Evolutionary conservation across 768 basidiomycete species (phyloP).

Genomic region (Cystobasidium tubakii): DNA sequence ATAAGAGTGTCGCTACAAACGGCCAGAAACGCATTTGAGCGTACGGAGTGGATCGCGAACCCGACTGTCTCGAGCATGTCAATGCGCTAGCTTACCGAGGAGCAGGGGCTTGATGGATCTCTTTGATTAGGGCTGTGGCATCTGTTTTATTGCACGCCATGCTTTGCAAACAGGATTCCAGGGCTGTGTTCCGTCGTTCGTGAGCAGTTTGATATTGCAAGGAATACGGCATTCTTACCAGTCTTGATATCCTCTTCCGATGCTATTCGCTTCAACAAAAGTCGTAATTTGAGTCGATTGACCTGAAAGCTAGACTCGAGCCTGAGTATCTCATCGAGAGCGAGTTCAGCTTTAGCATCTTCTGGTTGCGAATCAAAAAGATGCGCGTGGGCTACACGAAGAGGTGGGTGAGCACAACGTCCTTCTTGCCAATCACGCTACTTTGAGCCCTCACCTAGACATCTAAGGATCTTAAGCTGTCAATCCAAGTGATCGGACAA

Average conservation of each 20-base stretch:
- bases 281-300: background rate
- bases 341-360: background rate
- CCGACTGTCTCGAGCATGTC: too few relatives aligned
- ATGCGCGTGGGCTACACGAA: background rate
- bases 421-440: background rate
- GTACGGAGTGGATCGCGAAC: too few relatives aligned
- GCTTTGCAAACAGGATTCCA: background rate
- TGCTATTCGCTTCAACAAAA: background rate
- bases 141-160: background rate
- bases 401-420: background rate
- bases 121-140: background rate
- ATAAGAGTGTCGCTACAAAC: background rate
- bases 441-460: background rate
- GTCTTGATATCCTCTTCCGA: background rate
- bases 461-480: constrained; percentile 8
- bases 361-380: background rate
- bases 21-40: background rate
- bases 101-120: background rate
- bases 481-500: too few relatives aligned
- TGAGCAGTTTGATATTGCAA: background rate
- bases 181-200: background rate
- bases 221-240: background rate
- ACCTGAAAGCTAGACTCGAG: background rate
- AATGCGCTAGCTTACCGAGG: background rate
- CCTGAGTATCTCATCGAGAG: background rate